Conservation (phyloP, 768 basidiomycete genomes). For the Chiua virens region DNA sequence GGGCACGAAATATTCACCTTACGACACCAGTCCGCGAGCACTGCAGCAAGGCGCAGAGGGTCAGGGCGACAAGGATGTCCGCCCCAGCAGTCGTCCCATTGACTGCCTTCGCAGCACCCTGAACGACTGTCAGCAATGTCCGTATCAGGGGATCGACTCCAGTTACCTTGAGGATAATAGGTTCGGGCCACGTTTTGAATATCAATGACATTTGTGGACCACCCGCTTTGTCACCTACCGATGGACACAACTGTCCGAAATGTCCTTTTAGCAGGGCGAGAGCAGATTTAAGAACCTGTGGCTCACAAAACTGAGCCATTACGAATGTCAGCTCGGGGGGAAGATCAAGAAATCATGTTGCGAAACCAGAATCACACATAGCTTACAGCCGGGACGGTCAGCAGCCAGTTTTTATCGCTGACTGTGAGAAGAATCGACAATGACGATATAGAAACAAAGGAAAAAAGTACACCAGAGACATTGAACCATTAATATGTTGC, state of each 20-base stretch:
- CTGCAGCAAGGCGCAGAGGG: constrained; percentile 48
- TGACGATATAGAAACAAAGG: not conserved
- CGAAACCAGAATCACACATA: not conserved
- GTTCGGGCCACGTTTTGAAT: not conserved
- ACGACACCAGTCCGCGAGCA: constrained; percentile 52
- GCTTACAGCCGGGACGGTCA: constrained; percentile 34
- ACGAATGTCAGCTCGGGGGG: constrained; percentile 30
- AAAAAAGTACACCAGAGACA: constrained; percentile 48
- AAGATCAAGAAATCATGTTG: not conserved
- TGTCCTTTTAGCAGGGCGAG: constrained; percentile 2
- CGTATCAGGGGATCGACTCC: constrained; percentile 25
- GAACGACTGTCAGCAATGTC: constrained; percentile 16
- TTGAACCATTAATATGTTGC: constrained; percentile 55
- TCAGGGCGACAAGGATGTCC: constrained; percentile 49
- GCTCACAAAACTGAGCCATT: constrained; percentile 38
- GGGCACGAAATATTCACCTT: constrained; percentile 24
- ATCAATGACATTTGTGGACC: constrained; percentile 1
- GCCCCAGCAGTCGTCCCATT: constrained; percentile 48
- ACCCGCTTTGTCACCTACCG: constrained; percentile 24
- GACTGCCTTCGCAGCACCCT: constrained; percentile 46
- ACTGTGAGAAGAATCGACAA: constrained; percentile 35
- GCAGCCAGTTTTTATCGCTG: constrained; percentile 45
- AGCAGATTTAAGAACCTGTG: not conserved
- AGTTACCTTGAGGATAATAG: no score
- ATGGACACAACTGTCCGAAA: constrained; percentile 27